Evolutionary conservation across 148 eudicot genomes (phyloP), one percentile per base, ranked within the genome.

Genomic region (Gaultheria prostrata): DNA sequence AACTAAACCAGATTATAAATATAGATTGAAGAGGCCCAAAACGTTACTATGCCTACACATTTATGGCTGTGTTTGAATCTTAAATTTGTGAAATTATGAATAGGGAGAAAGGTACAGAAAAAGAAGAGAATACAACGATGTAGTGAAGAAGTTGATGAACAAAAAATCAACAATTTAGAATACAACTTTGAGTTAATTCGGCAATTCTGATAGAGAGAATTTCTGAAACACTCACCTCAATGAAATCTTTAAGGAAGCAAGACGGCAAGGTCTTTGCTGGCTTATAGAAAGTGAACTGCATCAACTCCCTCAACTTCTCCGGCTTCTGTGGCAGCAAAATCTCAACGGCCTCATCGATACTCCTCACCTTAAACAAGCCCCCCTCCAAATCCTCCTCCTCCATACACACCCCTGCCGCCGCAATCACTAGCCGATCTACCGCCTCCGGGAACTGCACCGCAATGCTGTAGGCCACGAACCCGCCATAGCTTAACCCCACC

Each of bases 401-500:
- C 78, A 90, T 65, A 46, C 93, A 88, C 71, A 92, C 89, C 2
- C 94, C 94, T 0, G 92, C 76, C 32, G 87, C 88, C 18, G 77
- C 87, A 0, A 92, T 12, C 51, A 90, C 91, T 74, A 89, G 82
- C 82, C 85, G 89, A 35, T 89, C 91, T 13, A 92, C 89, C 14
- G 70, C 83, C 30, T 77, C 89, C 0, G 90, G 87, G 21, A 87
- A 90, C 84, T 87, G 91, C 14, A 89, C 92, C 0, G 94, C 93
- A 85, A 92, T 74, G 77, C 89, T 85, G 45, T 92, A 92, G 14
- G 85, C 94, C 70, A 92, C 92, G 78, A 90, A 92, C 11, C 94
- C 94, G 3, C 94, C 94, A 26, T 92, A 90, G 80, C 94, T 92
- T 13, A 92, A 74, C 39, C 94, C 94, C 10, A 86, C 92, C 7